Evolutionary conservation across 2,329 filamentous ascomycete species (phyloP).

Genomic region (Emmonsiellopsis sp.): DNA sequence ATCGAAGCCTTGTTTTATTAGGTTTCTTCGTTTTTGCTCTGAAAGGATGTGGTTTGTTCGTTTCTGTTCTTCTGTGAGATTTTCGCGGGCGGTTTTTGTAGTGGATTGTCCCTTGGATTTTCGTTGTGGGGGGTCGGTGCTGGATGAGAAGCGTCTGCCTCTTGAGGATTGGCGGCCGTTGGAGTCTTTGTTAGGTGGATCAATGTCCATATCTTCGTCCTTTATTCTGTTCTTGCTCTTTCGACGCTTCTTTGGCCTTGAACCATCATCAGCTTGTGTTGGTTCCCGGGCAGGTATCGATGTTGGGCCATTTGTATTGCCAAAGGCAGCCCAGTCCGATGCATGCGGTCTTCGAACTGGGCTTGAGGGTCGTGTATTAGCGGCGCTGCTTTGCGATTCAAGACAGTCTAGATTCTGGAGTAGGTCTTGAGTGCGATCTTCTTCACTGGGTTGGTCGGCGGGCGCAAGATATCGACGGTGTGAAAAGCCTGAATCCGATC

Average conservation of each 20-base stretch:
- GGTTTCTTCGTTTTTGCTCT: constrained; percentile 74
- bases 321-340: constrained; percentile 1
- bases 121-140: constrained; percentile 22
- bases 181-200: neutral
- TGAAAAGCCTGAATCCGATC: constrained; percentile 59
- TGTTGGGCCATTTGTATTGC: neutral
- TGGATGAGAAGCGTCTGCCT: constrained; percentile 9
- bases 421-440: constrained; percentile 48
- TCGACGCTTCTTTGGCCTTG: constrained; percentile 37
- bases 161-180: constrained; percentile 1
- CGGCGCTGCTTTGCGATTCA: constrained; percentile 47
- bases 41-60: constrained; percentile 79
- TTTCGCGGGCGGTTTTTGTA: constrained; percentile 41
- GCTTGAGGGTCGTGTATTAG: constrained; percentile 52
- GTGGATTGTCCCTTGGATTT: constrained; percentile 15
- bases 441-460: constrained; percentile 48
- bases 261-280: constrained; percentile 28
- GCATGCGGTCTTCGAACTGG: constrained; percentile 31
- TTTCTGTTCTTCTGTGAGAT: constrained; percentile 69
- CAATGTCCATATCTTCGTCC: constrained; percentile 35
- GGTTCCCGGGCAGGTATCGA: constrained; percentile 1
- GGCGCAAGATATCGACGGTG: constrained; percentile 52
- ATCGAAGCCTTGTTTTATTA: constrained; percentile 75
- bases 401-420: constrained; percentile 51
- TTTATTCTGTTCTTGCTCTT: constrained; percentile 46